These are phyloP conservation scores for Eucalyptus lansdowneana DNA, from an alignment of 345 rosid genomes.

Conservation along the genomic window DNA sequence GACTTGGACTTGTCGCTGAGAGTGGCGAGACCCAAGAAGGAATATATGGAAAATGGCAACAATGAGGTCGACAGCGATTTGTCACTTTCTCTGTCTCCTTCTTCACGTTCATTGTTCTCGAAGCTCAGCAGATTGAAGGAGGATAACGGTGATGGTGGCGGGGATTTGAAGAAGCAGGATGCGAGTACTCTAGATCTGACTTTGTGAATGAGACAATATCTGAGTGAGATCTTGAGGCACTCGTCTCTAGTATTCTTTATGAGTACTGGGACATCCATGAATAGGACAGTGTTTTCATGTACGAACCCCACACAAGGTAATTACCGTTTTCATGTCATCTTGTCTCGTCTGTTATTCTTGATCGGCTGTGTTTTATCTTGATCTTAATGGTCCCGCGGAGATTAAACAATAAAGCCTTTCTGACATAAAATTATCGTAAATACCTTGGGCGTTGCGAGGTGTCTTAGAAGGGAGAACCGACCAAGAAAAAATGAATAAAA, in stretches of 20 bases:
- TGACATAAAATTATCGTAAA: background rate
- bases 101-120: conserved; percentile 12
- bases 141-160: conserved; percentile 5
- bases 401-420: background rate
- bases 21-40: background rate
- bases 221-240: conserved; percentile 70
- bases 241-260: conserved; percentile 3
- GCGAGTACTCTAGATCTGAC: conserved; percentile 84
- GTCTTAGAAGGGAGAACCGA: background rate
- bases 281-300: background rate
- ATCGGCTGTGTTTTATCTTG: background rate
- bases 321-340: background rate
- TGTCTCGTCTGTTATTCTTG: background rate
- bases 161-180: conserved; percentile 14
- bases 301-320: background rate
- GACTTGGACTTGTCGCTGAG: conserved; percentile 59
- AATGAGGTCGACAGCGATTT: conserved; percentile 18
- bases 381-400: background rate
- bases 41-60: background rate
- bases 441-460: background rate
- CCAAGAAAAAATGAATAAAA: background rate
- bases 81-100: conserved; percentile 58
- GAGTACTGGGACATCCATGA: background rate
- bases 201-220: conserved; percentile 43
- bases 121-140: conserved; percentile 22